Conservation (phyloP, 805 yeast genomes). For the Hanseniaspora vineae region DNA sequence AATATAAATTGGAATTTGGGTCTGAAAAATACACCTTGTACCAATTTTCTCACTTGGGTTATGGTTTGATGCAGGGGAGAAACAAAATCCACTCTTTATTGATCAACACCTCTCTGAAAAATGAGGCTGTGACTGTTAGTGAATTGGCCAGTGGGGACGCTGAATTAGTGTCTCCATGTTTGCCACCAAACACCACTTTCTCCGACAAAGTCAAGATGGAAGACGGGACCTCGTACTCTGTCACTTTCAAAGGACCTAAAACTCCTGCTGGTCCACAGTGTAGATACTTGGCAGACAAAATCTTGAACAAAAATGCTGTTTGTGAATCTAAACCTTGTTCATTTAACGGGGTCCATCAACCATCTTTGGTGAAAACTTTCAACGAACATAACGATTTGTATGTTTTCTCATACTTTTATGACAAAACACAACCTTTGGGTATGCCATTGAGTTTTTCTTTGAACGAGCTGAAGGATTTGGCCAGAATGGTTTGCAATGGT, state of each 20-base stretch:
- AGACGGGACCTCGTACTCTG: conserved; percentile 33
- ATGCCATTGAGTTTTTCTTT: conserved; percentile 86
- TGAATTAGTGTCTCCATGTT: conserved; percentile 65
- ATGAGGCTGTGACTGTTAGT: conserved; percentile 26
- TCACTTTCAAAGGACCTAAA: conserved; percentile 54
- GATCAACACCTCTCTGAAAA: conserved; percentile 36
- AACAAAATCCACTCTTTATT: conserved; percentile 61
- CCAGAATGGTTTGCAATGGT: conserved; percentile 79
- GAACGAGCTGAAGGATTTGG: conserved; percentile 69
- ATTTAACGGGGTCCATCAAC: conserved; percentile 96
- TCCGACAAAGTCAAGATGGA: conserved; percentile 47
- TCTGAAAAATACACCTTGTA: conserved; percentile 59
- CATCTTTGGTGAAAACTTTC: conserved; percentile 73
- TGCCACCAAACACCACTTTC: conserved; percentile 65
- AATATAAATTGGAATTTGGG: conserved; percentile 69
- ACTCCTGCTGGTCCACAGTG: conserved; percentile 72
- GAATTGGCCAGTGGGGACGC: conserved; percentile 27
- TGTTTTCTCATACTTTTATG: conserved; percentile 91
- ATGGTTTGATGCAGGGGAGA: conserved; percentile 92
- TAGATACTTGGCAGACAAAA: conserved; percentile 66
- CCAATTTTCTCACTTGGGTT: conserved; percentile 91
- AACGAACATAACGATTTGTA: conserved; percentile 61
- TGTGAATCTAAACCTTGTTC: conserved; percentile 79
- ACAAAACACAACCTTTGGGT: conserved; percentile 86
- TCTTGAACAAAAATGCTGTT: conserved; percentile 69